Conservation (phyloP, 805 yeast species). For the Sugiyamaella qingdaonensis region DNA sequence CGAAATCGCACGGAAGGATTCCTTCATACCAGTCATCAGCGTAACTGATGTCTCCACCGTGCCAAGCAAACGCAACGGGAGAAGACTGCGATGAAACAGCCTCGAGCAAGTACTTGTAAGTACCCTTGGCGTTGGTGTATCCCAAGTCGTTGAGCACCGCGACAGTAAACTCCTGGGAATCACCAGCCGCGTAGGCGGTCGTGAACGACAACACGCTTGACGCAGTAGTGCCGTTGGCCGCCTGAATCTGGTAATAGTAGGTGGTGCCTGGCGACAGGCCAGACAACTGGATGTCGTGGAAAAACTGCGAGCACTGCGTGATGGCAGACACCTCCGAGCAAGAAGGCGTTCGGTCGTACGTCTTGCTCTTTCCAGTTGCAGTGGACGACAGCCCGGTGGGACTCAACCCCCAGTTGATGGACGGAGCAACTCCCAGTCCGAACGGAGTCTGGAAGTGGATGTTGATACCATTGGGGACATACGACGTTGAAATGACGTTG, state of each 20-base stretch:
- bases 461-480: conserved; percentile 16
- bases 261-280: conserved; percentile 22
- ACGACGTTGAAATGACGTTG: conserved; percentile 16
- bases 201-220: conserved; percentile 10
- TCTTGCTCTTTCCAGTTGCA: conserved; percentile 14
- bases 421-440: conserved; percentile 18
- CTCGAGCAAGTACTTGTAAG: conserved; percentile 6
- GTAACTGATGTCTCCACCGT: conserved; percentile 26
- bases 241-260: conserved; percentile 24
- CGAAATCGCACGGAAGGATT: conserved; percentile 9
- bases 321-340: conserved; percentile 14
- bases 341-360: conserved; percentile 22
- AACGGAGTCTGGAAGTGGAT: conserved; percentile 20
- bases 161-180: conserved; percentile 8
- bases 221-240: conserved; percentile 15
- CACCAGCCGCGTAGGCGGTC: conserved; percentile 11
- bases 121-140: conserved; percentile 14
- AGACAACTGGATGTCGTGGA: conserved; percentile 24
- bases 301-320: conserved; percentile 19
- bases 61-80: conserved; percentile 13
- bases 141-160: conserved; percentile 17
- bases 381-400: not conserved
- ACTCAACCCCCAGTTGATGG: conserved; percentile 16
- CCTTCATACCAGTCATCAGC: conserved; percentile 26
- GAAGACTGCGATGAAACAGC: conserved; percentile 5